These are phyloP conservation scores for Russula ochroleuca DNA, from an alignment of 768 basidiomycete species.

Conservation along the genomic window DNA sequence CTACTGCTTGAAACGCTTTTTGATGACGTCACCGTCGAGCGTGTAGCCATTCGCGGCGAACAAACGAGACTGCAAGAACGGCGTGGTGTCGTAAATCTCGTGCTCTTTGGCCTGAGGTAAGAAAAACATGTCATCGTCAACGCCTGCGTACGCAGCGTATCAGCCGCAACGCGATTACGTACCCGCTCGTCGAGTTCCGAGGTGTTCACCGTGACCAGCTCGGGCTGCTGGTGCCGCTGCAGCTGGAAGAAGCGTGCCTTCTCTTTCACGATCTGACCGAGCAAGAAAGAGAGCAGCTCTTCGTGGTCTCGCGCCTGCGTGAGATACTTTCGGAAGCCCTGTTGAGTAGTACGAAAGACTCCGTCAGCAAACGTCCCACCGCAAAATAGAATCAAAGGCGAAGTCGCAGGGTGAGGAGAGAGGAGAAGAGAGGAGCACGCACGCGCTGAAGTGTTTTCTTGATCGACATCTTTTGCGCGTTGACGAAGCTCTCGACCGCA, in stretches of 20 bases:
- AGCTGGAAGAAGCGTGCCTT: conserved; percentile 80
- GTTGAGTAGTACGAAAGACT: not conserved
- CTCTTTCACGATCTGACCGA: conserved; percentile 91
- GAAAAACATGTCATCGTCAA: not conserved
- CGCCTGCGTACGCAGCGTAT: not conserved
- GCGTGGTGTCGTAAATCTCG: conserved; percentile 86
- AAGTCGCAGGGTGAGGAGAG: not conserved
- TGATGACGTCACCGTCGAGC: conserved; percentile 56
- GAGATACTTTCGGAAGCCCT: conserved; percentile 98
- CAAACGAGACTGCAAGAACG: conserved; percentile 81
- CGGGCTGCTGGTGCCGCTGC: conserved; percentile 73
- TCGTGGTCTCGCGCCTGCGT: conserved; percentile 95
- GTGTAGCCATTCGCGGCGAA: conserved; percentile 90
- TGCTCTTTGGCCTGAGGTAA: conserved; percentile 80
- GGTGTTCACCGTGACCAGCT: conserved; percentile 67
- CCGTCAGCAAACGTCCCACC: not conserved
- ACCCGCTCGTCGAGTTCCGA: conserved; percentile 86
- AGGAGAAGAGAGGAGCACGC: conserved; percentile 34
- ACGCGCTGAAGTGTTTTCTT: conserved; percentile 97
- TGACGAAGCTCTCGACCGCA: conserved; percentile 91
- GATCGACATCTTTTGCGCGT: conserved; percentile 95
- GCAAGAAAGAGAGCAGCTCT: conserved; percentile 88
- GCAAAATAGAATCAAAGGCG: not conserved
- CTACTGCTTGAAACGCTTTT: conserved; percentile 60
- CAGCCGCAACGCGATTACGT: conserved; percentile 32